Percentiles rank a stretch among this genome's conserved stretches.
phyloP scores from a whole-genome alignment of 2,329 filamentous ascomycete species.

The Cordyceps fumosorosea region DNA sequence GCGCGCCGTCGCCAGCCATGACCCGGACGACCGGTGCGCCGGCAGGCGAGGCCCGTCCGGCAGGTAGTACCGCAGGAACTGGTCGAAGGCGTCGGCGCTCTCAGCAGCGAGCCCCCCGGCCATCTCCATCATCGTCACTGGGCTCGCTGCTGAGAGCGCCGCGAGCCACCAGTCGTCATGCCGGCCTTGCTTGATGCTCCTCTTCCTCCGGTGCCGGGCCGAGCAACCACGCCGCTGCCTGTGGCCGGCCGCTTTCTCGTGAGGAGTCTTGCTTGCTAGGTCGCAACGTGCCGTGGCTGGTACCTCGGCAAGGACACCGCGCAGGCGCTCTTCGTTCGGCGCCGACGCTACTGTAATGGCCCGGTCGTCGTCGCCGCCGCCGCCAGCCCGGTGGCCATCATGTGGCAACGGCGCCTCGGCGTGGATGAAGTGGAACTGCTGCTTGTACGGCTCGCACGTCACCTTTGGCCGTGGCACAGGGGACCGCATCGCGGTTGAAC shows the following conservation, averaged over 20 bases:
- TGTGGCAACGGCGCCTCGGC: not conserved
- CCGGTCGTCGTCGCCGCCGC: too few relatives aligned
- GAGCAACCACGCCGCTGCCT: too few relatives aligned
- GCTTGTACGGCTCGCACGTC: not conserved
- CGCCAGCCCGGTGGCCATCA: not conserved
- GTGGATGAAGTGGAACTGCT: not conserved
- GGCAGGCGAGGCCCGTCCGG: not conserved
- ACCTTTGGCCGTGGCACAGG: not conserved
- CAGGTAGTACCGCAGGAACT: not conserved
- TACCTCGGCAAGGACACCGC: not conserved
- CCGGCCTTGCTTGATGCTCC: not conserved
- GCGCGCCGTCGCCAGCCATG: not conserved
- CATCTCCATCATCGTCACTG: too few relatives aligned
- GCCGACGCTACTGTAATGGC: too few relatives aligned
- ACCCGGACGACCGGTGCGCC: not conserved
- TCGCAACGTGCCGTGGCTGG: not conserved
- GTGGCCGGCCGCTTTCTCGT: not conserved
- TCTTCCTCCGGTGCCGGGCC: not conserved
- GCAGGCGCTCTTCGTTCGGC: not conserved
- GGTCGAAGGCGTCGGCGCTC: not conserved
- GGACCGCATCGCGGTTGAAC: not conserved
- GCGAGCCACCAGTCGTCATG: too few relatives aligned
- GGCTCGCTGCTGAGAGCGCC: not conserved
- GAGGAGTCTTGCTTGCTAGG: not conserved
- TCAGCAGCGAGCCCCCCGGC: not conserved